Percentiles rank a stretch among this genome's conserved stretches.
These are phyloP conservation scores for Orbilia brochopaga DNA, from an alignment of 2,329 filamentous ascomycete genomes.

Conservation along the genomic window DNA sequence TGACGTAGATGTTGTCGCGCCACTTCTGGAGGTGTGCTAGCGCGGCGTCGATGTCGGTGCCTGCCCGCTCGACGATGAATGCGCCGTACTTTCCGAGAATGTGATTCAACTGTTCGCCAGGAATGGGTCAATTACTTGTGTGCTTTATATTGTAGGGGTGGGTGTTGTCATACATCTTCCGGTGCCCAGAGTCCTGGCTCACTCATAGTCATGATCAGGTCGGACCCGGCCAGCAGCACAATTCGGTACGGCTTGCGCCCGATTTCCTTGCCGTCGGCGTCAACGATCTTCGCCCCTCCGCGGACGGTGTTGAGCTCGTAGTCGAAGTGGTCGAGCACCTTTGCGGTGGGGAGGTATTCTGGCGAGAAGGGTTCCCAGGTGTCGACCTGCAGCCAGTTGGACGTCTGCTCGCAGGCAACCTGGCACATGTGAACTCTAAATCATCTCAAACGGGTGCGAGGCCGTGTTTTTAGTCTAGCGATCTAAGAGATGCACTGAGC, in stretches of 20 bases:
- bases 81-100: constrained; percentile 83
- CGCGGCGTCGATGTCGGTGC: constrained; percentile 87
- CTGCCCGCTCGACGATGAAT: constrained; percentile 85
- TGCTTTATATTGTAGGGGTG: not conserved
- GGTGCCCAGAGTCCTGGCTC: constrained; percentile 80
- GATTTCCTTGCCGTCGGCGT: constrained; percentile 35
- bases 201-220: constrained; percentile 76
- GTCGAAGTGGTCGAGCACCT: constrained; percentile 88
- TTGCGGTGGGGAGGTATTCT: constrained; percentile 84
- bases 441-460: constrained; percentile 22
- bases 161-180: constrained; percentile 67
- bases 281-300: constrained; percentile 66
- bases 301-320: constrained; percentile 82
- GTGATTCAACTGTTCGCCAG: constrained; percentile 64
- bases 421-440: constrained; percentile 80
- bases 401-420: constrained; percentile 75
- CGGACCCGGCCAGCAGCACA: constrained; percentile 79
- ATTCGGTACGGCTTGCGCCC: constrained; percentile 61
- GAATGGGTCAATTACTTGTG: not conserved
- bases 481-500: constrained; percentile 15
- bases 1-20: constrained; percentile 80
- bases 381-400: constrained; percentile 83
- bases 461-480: constrained; percentile 44
- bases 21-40: constrained; percentile 80
- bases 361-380: constrained; percentile 86